Evolutionary conservation across 768 basidiomycete species (phyloP).

Genomic region (Scleroderma citrinum): DNA sequence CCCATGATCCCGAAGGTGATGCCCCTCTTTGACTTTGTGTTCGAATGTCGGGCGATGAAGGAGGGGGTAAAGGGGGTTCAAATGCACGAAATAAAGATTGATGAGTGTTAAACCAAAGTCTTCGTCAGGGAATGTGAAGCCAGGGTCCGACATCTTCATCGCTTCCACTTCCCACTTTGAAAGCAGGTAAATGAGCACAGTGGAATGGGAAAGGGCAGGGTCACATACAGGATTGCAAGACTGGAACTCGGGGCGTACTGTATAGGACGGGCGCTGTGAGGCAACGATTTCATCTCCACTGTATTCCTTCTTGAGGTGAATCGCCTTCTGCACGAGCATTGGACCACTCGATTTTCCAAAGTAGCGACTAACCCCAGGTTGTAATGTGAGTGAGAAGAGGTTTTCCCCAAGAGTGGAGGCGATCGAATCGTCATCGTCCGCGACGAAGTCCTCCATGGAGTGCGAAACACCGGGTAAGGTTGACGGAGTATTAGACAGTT

Average conservation of each 20-base stretch:
- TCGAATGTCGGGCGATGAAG: constrained; percentile 71
- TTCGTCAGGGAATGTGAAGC: constrained; percentile 42
- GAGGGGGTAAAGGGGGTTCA: constrained; percentile 59
- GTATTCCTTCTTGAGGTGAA: constrained; percentile 55
- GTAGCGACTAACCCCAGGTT: constrained; percentile 17
- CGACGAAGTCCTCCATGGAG: constrained; percentile 16
- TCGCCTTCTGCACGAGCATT: constrained; percentile 40
- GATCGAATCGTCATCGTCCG: constrained; percentile 26
- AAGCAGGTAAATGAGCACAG: neutral
- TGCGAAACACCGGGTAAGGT: constrained; percentile 1
- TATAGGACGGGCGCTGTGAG: constrained; percentile 4
- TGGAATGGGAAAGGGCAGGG: neutral
- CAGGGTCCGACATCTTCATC: constrained; percentile 13
- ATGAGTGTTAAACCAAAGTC: constrained; percentile 49
- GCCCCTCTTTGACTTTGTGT: constrained; percentile 37
- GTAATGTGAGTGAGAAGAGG: constrained; percentile 1
- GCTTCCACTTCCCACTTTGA: constrained; percentile 25
- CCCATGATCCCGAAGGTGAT: constrained; percentile 42
- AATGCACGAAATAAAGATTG: constrained; percentile 55
- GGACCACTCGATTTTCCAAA: constrained; percentile 39
- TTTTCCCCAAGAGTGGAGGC: neutral
- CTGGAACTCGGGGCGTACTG: constrained; percentile 17
- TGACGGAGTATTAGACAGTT: constrained; percentile 12
- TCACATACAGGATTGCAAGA: constrained; percentile 25
- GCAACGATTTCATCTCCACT: constrained; percentile 31